These are phyloP conservation scores for Cryphonectria naterciae DNA, from an alignment of 2,329 filamentous ascomycete species.

Conservation along the genomic window DNA sequence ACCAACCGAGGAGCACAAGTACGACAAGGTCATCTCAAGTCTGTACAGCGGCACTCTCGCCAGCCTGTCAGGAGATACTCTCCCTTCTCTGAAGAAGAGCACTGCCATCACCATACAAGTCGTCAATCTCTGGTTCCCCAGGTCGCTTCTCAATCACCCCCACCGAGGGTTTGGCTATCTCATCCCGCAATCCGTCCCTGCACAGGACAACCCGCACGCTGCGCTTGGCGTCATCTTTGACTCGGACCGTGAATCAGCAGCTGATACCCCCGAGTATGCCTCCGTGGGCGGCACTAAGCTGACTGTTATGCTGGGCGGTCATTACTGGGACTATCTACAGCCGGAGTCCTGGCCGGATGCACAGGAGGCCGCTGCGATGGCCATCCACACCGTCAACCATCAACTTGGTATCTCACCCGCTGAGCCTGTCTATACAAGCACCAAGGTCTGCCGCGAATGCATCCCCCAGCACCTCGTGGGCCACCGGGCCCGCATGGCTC, in stretches of 20 bases:
- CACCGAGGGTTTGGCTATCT: constrained; percentile 86
- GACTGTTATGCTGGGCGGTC: constrained; percentile 92
- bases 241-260: constrained; percentile 57
- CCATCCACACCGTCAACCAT: constrained; percentile 68
- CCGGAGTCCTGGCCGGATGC: constrained; percentile 60
- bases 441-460: constrained; percentile 66
- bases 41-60: constrained; percentile 55
- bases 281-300: constrained; percentile 71
- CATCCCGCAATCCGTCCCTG: constrained; percentile 67
- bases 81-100: constrained; percentile 56
- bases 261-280: constrained; percentile 32
- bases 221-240: constrained; percentile 89
- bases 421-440: constrained; percentile 57
- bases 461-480: constrained; percentile 91
- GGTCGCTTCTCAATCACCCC: constrained; percentile 62
- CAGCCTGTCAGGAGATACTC: constrained; percentile 39
- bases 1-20: constrained; percentile 35
- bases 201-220: constrained; percentile 39
- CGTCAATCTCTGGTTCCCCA: constrained; percentile 84
- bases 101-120: constrained; percentile 81
- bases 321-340: constrained; percentile 74
- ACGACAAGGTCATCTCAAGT: constrained; percentile 69
- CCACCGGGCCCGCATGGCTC: constrained; percentile 66
- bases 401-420: constrained; percentile 72
- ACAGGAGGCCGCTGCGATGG: constrained; percentile 70